A percentile compares a stretch with the other conserved stretches of the same genome.
Evolutionary conservation across 306 rosid genomes (phyloP).

Genomic region (Sesbania bispinosa): DNA sequence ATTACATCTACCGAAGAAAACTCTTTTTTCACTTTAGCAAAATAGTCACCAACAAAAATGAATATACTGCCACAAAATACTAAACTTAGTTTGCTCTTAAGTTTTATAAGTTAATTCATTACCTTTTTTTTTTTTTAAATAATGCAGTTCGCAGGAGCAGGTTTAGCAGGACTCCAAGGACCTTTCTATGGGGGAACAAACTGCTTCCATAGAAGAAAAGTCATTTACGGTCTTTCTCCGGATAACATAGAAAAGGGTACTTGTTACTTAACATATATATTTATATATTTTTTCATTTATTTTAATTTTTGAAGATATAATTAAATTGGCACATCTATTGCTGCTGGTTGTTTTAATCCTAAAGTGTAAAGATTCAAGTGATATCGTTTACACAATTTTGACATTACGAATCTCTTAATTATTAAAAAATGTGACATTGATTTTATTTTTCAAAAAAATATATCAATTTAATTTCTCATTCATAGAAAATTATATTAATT

Average conservation of each 20-base stretch:
- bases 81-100: neutral
- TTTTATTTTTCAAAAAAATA: too few species aligned
- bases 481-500: too few species aligned
- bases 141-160: constrained; percentile 28
- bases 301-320: too few species aligned
- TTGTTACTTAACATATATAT: neutral
- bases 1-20: neutral
- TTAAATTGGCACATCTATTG: too few species aligned
- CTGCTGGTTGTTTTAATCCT: too few species aligned
- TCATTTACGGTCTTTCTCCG: constrained; percentile 59
- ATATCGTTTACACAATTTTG: too few species aligned
- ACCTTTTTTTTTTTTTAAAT: neutral
- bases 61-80: neutral
- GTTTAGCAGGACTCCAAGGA: constrained; percentile 62
- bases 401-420: too few species aligned
- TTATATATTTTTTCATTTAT: neutral
- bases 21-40: neutral
- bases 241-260: constrained; percentile 13
- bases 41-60: neutral
- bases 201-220: constrained; percentile 58
- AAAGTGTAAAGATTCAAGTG: too few species aligned
- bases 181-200: constrained; percentile 47
- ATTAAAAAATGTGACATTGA: too few species aligned
- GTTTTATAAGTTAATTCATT: neutral
- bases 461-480: too few species aligned